Base-by-base conservation (phyloP, 2,329 filamentous ascomycete species). In the Monilinia aucupariae region DNA sequence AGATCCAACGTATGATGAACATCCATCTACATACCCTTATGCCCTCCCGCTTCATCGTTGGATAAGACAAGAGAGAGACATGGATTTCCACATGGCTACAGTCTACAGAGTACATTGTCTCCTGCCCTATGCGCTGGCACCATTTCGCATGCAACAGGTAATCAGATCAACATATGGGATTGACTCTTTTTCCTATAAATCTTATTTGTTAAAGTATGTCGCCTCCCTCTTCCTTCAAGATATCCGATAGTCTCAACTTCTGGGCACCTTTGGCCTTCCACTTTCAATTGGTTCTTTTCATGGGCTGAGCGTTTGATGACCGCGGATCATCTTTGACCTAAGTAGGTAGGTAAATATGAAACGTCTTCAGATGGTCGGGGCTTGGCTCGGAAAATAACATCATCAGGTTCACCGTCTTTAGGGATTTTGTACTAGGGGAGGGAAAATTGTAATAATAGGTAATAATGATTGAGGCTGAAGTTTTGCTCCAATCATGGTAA, bases 41-140 rank as follows among this genome's bases (percentile, higher is more conserved):
- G 3, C 6, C 27, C 27, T 30, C 6, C 27, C 3, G 27, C 27
- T 30, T 20, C 53, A 56, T 45, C 20, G 45, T 8, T 17, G n/a
- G 25, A 56, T 45, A 45, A 56, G n/a, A 43, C 41, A 17, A 30
- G 53, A 55, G 43, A 43, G 37, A 39, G 37, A 39, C 12, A 17
- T 12, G 4, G 37, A 15, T 15, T 39, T 39, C 15, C 12, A 15
- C 37, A 39, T 39, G 37, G 37, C 37, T 15, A 15, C 13, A 37
- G 34, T 41, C 34, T 48, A 32, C 53, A 45, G n/a, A 37, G 32
- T 43, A 22, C 41, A 22, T 49, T 53, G 27, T 25, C 37, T 43
- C 39, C 37, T 34, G 22, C 34, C 49, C 41, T 61, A 61, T 61
- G 59, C 59, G 59, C 50, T 61, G 59, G 59, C 59, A 61, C 37